phyloP scores from a whole-genome alignment of 768 basidiomycete genomes.

The Russula virescens region DNA sequence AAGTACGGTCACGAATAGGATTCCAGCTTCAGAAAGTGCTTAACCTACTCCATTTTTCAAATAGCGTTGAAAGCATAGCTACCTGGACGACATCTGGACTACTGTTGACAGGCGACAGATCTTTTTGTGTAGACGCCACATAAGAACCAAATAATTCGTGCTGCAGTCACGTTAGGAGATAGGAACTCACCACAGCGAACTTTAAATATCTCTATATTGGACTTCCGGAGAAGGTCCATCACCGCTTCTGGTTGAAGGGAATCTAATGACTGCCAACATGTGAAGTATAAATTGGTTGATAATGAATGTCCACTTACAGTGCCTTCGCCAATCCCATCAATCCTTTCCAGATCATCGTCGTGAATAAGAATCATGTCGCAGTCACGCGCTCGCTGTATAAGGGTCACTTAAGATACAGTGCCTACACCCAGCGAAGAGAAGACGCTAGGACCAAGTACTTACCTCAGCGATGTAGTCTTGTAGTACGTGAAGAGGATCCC shows the following conservation, averaged over 20 bases:
- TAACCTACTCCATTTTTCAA: not conserved
- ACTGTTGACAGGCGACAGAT: not conserved
- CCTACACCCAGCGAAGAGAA: not conserved
- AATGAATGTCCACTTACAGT: not conserved
- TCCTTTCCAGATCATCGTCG: not conserved
- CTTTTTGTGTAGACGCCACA: not conserved
- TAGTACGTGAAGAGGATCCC: too few species aligned
- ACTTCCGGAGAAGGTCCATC: not conserved
- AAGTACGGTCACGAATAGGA: not conserved
- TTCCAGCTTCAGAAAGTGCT: not conserved
- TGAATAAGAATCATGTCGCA: conserved; percentile 5
- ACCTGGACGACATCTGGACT: not conserved
- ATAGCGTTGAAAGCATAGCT: not conserved
- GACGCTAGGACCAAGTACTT: not conserved
- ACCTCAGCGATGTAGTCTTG: not conserved
- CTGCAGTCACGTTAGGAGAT: not conserved
- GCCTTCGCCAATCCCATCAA: not conserved
- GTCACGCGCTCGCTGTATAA: not conserved
- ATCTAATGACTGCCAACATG: not conserved
- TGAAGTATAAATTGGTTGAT: not conserved
- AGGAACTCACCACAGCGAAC: not conserved
- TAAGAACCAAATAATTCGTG: not conserved
- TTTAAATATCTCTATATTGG: not conserved
- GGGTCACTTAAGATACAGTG: not conserved
- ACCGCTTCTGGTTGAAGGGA: not conserved